These are phyloP conservation scores for Penicillium bialowiezense DNA, from an alignment of 495 filamentous ascomycete species.

Conservation along the genomic window DNA sequence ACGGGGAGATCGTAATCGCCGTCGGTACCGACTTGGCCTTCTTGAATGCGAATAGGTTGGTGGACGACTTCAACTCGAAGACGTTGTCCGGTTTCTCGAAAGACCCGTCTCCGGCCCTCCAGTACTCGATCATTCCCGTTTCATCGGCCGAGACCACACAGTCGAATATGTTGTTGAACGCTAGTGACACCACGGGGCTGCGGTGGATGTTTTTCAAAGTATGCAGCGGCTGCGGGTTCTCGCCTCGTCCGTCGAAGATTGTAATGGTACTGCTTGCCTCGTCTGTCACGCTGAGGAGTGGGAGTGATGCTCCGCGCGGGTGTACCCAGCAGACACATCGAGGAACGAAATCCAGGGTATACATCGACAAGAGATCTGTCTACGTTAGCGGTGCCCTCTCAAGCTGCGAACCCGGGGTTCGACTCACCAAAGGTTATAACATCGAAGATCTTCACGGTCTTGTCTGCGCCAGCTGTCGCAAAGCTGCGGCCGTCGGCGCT, in stretches of 20 bases:
- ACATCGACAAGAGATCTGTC: conserved; percentile 76
- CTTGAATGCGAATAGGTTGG: conserved; percentile 94
- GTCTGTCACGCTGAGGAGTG: conserved; percentile 86
- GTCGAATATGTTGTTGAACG: conserved; percentile 84
- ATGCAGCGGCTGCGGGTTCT: conserved; percentile 70
- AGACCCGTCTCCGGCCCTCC: conserved; percentile 66
- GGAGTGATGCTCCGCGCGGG: conserved; percentile 78
- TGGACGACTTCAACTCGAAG: conserved; percentile 87
- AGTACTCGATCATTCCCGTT: conserved; percentile 95
- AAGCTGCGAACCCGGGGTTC: neutral
- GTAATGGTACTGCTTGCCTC: conserved; percentile 66
- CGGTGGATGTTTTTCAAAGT: conserved; percentile 73
- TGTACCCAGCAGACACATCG: conserved; percentile 92
- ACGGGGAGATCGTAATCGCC: conserved; percentile 83
- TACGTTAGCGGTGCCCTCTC: conserved; percentile 10
- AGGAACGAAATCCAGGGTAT: conserved; percentile 70
- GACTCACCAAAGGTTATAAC: conserved; percentile 79
- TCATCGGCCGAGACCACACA: conserved; percentile 89
- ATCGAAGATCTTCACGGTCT: conserved; percentile 93
- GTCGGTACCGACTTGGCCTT: conserved; percentile 85
- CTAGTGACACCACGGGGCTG: conserved; percentile 74
- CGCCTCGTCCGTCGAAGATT: conserved; percentile 88
- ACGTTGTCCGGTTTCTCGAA: conserved; percentile 93
- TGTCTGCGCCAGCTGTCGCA: conserved; percentile 83
- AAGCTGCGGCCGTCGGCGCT: conserved; percentile 92